phyloP scores from a whole-genome alignment of 2,329 filamentous ascomycete species.

The Canariomyces notabilis region DNA sequence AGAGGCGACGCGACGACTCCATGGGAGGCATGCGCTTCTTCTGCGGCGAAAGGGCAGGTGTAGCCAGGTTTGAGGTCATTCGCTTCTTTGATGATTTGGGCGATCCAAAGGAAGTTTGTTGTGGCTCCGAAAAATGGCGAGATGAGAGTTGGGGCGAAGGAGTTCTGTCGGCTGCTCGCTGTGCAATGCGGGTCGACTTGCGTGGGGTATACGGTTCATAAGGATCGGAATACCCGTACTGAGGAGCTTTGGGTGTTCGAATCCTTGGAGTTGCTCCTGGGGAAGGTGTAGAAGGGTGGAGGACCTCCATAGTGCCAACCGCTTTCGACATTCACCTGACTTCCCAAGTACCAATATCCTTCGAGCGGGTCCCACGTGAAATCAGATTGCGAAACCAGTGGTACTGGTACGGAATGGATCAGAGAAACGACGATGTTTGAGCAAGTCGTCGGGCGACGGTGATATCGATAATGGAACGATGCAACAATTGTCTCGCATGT shows the following conservation, averaged over 20 bases:
- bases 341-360: background rate
- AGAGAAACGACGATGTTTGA: background rate
- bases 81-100: constrained; percentile 26
- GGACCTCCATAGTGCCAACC: constrained; percentile 33
- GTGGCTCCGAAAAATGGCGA: constrained; percentile 24
- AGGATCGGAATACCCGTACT: constrained; percentile 60
- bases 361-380: background rate
- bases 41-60: constrained; percentile 43
- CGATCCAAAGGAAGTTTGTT: constrained; percentile 26
- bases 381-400: background rate
- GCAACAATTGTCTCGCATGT: background rate
- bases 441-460: background rate
- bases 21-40: constrained; percentile 47
- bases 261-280: constrained; percentile 42
- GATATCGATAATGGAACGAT: constrained; percentile 1
- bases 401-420: background rate
- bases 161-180: constrained; percentile 48
- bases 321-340: constrained; percentile 1
- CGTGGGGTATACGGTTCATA: constrained; percentile 70
- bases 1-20: constrained; percentile 44
- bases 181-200: constrained; percentile 62
- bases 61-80: constrained; percentile 31
- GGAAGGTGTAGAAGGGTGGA: constrained; percentile 52
- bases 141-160: constrained; percentile 44
- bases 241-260: constrained; percentile 64